Evolutionary conservation across 1,139 yeast genomes (phyloP).

Genomic region (Pichia sp.): DNA sequence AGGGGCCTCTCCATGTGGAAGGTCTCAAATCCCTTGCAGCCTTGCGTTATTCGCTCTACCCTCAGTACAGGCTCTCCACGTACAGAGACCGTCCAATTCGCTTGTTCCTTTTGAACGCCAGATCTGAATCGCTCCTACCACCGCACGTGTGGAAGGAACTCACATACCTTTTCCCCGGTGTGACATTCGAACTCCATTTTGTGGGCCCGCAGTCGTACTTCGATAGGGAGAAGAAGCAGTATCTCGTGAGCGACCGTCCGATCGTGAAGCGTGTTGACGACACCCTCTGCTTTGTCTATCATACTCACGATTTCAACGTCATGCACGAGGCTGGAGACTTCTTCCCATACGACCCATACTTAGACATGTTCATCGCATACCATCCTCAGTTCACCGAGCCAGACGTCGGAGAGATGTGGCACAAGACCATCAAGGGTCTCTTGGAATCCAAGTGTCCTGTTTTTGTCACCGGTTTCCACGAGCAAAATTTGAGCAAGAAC

Average conservation of each 20-base stretch:
- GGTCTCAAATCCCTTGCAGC: slow-evolving; percentile 93
- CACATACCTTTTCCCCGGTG: slow-evolving; percentile 78
- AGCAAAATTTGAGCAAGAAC: slow-evolving; percentile 66
- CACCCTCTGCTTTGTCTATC: slow-evolving; percentile 70
- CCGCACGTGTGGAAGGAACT: slow-evolving; percentile 95
- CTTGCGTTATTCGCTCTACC: slow-evolving; percentile 81
- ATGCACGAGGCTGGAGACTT: slow-evolving; percentile 88
- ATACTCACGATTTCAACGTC: slow-evolving; percentile 87
- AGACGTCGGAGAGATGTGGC: slow-evolving; percentile 76
- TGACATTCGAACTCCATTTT: slow-evolving; percentile 79
- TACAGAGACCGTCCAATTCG: slow-evolving; percentile 87
- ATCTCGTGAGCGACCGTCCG: slow-evolving; percentile 53
- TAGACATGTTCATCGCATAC: slow-evolving; percentile 87
- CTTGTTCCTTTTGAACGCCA: slow-evolving; percentile 82
- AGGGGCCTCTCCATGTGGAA: slow-evolving; percentile 85
- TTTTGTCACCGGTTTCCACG: slow-evolving; percentile 85
- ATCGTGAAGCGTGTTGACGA: slow-evolving; percentile 71
- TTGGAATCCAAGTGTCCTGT: slow-evolving; percentile 91
- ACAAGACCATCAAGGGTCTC: slow-evolving; percentile 75
- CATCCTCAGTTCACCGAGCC: slow-evolving; percentile 93
- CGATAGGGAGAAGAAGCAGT: slow-evolving; percentile 57
- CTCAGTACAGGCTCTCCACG: slow-evolving; percentile 53
- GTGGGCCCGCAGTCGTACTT: slow-evolving; percentile 89
- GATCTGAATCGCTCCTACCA: slow-evolving; percentile 91
- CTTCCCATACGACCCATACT: slow-evolving; percentile 96